Evolutionary conservation across 306 rosid genomes (phyloP).

Genomic region (Coriaria nepalensis): DNA sequence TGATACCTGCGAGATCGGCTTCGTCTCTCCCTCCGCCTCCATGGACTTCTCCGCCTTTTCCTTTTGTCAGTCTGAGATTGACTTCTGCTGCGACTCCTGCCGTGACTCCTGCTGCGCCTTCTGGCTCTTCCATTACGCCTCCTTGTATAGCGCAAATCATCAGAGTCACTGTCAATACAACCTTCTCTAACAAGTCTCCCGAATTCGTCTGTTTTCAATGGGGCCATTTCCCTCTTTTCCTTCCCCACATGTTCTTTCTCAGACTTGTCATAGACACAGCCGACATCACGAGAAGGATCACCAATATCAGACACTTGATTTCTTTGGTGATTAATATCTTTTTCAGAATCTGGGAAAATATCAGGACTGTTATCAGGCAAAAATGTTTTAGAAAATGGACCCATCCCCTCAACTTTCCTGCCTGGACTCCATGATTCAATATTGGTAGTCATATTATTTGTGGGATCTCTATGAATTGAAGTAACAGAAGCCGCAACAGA

Average conservation of each 20-base stretch:
- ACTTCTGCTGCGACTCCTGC: conserved; percentile 47
- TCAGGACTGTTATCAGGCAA: conserved; percentile 21
- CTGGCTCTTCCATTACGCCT: conserved; percentile 45
- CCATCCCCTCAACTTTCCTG: conserved; percentile 17
- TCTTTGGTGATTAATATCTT: conserved; percentile 19
- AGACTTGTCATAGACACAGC: conserved; percentile 18
- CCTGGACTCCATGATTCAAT: conserved; percentile 20
- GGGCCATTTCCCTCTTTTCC: conserved; percentile 26
- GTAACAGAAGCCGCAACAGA: conserved; percentile 21
- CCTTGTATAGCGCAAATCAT: conserved; percentile 32
- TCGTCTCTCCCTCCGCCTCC: conserved; percentile 61
- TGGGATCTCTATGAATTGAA: conserved; percentile 17
- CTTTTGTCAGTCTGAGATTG: conserved; percentile 53
- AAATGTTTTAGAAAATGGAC: conserved; percentile 18
- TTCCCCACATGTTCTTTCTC: conserved; percentile 29
- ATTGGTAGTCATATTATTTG: conserved; percentile 17
- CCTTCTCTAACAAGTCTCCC: conserved; percentile 73
- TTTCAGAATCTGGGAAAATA: conserved; percentile 18
- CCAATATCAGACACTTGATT: conserved; percentile 16
- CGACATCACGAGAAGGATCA: conserved; percentile 19
- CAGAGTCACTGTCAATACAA: conserved; percentile 59
- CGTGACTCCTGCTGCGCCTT: conserved; percentile 34
- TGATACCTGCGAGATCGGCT: conserved; percentile 78
- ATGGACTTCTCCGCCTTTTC: conserved; percentile 53
- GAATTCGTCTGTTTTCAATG: conserved; percentile 58